Evolutionary conservation across 371 early-diverging fungal genomes (phyloP), one percentile per base, ranked within the genome.

Genomic region (Apophysomyces variabilis): DNA sequence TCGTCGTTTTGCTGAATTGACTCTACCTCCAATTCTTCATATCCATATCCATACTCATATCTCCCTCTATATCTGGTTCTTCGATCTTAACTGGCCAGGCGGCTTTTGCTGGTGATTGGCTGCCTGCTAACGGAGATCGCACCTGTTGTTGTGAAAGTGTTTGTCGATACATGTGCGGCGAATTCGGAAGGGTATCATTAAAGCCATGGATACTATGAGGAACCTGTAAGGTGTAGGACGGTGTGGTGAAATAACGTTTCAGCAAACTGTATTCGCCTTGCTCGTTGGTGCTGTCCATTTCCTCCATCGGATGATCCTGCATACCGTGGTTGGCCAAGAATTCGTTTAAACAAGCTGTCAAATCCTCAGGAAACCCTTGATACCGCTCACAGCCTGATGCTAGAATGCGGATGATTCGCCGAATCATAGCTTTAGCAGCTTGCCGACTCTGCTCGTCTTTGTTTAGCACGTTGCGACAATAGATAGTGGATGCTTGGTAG

Each of bases 401-500:
- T 16, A 82, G 47, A 5, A 82, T 66, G 6, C 64, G 57, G 12
- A 77, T 74, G 57, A 82, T 77, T 32, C 79, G 79, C n/a, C 72
- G 61, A 21, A 82, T 74, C 77, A 79, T 82, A 32, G 62, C 58
- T n/a, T 74, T 60, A 9, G 77, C 77, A 54, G 70, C 61, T 50
- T 57, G 72, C 7, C 54, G 60, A 50, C 39, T 58, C 14, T 61
- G 63, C 16, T 61, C 60, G 36, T 77, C 71, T n/a, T 67, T 69
- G 12, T 38, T 67, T 9, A 76, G 62, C 0, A 72, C 68, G 21
- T 73, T 76, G 26, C 79, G 77, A 43, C 79, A 82, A 21, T 71
- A 79, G 5, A 82, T 74, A 0, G 78, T 77, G 3, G 79, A 79
- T 5, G 82, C 77, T 57, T 79, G 79, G 54, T 82, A 82, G 3